Evolutionary conservation across 148 eudicot genomes (phyloP).

Genomic region (Spergularia marina): DNA sequence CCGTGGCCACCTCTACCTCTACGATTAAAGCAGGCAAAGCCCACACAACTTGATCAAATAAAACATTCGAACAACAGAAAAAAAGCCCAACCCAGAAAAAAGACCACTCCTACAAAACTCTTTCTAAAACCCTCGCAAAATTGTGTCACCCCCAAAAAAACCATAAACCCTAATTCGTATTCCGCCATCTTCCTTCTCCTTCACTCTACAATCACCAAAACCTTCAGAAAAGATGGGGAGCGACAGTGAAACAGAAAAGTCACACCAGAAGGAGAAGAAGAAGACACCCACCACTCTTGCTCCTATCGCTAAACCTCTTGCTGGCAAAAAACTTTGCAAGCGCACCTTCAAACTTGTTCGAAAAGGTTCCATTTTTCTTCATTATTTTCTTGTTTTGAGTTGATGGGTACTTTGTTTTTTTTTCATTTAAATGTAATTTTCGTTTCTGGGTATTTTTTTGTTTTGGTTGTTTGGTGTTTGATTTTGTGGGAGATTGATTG

Average conservation of each 20-base stretch:
- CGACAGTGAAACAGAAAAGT: conserved; percentile 76
- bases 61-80: too few relatives aligned
- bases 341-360: conserved; percentile 85
- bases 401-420: neutral
- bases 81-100: neutral
- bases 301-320: conserved; percentile 90
- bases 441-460: neutral
- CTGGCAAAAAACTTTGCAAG: conserved; percentile 90
- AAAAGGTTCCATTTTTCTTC: conserved; percentile 38
- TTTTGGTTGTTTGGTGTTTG: neutral
- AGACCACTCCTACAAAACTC: neutral
- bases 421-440: neutral
- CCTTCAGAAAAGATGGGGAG: conserved; percentile 41
- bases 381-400: neutral
- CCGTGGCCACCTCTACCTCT: too few relatives aligned
- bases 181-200: neutral
- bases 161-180: neutral
- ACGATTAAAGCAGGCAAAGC: too few relatives aligned
- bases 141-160: neutral
- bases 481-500: neutral
- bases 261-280: conserved; percentile 62
- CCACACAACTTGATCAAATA: too few relatives aligned
- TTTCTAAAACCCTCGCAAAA: too few relatives aligned
- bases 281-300: conserved; percentile 47
- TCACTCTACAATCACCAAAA: neutral